phyloP scores from a whole-genome alignment of 2,329 filamentous ascomycete species.

The Zasmidium citrigriseum region DNA sequence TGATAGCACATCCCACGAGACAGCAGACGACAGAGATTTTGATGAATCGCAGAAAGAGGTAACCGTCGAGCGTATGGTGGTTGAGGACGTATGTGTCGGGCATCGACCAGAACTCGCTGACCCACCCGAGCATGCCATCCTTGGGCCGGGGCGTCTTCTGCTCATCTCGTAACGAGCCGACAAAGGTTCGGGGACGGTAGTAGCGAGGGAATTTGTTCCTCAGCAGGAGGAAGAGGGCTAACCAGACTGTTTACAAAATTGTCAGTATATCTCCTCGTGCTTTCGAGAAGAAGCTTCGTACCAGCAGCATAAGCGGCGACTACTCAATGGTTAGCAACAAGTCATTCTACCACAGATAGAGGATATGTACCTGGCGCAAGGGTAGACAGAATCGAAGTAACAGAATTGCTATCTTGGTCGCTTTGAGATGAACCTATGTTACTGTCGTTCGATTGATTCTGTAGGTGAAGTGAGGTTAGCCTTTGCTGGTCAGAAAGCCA shows the following conservation, averaged over 20 bases:
- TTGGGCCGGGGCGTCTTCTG: constrained; percentile 42
- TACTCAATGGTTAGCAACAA: neutral
- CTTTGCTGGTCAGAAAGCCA: neutral
- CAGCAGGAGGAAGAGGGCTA: constrained; percentile 43
- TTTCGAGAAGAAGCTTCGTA: no score
- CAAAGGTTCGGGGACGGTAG: constrained; percentile 47
- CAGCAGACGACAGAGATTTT: constrained; percentile 77
- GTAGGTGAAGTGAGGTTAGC: neutral
- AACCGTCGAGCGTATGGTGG: constrained; percentile 89
- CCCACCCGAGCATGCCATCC: constrained; percentile 41
- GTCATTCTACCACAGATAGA: neutral
- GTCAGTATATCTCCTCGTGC: constrained; percentile 23
- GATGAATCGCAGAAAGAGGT: constrained; percentile 85
- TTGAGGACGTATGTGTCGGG: constrained; percentile 80
- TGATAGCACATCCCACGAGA: constrained; percentile 79
- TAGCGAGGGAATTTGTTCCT: constrained; percentile 45
- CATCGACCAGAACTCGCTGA: constrained; percentile 52
- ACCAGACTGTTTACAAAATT: constrained; percentile 36
- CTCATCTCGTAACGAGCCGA: constrained; percentile 44
- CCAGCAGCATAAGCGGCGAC: neutral
- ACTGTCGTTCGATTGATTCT: constrained; percentile 20
- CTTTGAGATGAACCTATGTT: constrained; percentile 29
- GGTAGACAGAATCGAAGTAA: constrained; percentile 37
- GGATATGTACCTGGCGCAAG: constrained; percentile 24
- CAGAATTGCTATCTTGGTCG: constrained; percentile 27